phyloP scores from a whole-genome alignment of 805 yeast species.

The Saccharomycopsis sp. region DNA sequence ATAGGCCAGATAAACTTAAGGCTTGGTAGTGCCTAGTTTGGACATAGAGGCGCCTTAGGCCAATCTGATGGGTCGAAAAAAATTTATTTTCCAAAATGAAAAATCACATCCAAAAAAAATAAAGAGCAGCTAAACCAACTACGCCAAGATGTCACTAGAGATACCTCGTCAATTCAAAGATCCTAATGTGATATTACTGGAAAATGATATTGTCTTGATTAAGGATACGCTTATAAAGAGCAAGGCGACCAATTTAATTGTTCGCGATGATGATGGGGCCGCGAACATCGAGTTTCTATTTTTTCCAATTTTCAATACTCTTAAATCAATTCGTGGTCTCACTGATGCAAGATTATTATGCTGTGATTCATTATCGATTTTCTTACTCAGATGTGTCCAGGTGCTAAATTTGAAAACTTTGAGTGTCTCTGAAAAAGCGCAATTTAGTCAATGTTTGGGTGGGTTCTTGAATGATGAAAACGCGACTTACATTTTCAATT shows the following conservation, averaged over 20 bases:
- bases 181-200: conserved; percentile 2
- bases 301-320: conserved; percentile 27
- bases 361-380: conserved; percentile 58
- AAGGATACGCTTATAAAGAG: conserved; percentile 13
- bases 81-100: too few species aligned
- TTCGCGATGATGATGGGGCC: background rate
- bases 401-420: conserved; percentile 23
- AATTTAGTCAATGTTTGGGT: conserved; percentile 12
- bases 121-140: too few species aligned
- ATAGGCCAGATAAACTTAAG: too few species aligned
- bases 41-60: too few species aligned
- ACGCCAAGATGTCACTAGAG: background rate
- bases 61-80: too few species aligned
- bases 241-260: conserved; percentile 5
- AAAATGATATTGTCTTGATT: background rate
- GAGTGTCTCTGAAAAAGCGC: too few species aligned
- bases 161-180: background rate
- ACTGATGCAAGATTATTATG: conserved; percentile 36
- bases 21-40: too few species aligned
- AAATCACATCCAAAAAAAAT: too few species aligned
- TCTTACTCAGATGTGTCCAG: conserved; percentile 54
- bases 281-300: conserved; percentile 11
- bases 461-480: conserved; percentile 23
- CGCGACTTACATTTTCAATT: conserved; percentile 37
- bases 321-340: conserved; percentile 30